Evolutionary conservation across 192 early-diverging fungal species (phyloP).

Genomic region (Podila epigama): DNA sequence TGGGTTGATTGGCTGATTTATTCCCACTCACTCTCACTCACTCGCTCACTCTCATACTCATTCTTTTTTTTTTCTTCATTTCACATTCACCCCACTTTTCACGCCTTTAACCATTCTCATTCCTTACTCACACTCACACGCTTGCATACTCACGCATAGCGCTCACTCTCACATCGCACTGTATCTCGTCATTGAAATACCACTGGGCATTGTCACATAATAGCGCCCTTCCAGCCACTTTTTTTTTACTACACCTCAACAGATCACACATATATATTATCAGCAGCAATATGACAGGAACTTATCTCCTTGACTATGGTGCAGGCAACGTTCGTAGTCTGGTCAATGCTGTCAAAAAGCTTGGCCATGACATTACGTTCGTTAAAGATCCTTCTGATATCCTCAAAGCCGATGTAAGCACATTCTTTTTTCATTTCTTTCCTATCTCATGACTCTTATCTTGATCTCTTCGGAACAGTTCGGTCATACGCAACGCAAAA

Average conservation of each 20-base stretch:
- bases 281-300: conserved; percentile 59
- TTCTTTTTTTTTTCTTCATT: conserved; percentile 1
- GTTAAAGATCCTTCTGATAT: conserved; percentile 84
- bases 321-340: conserved; percentile 99
- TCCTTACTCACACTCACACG: not conserved
- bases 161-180: no score
- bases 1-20: no score
- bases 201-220: no score
- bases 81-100: not conserved
- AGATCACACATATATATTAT: no score
- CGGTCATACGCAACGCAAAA: no score
- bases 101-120: no score
- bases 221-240: no score
- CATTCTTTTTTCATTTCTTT: conserved; percentile 10
- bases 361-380: conserved; percentile 86
- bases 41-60: not conserved
- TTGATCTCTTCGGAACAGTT: no score
- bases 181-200: no score
- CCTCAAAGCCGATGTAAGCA: conserved; percentile 83
- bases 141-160: not conserved
- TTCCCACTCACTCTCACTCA: no score
- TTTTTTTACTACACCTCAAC: no score
- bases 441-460: not conserved
- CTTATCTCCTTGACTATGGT: conserved; percentile 97
- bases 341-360: conserved; percentile 89